Conservation (phyloP, 1,284 basidiomycete species). For the Xerocomus amazonicus region DNA sequence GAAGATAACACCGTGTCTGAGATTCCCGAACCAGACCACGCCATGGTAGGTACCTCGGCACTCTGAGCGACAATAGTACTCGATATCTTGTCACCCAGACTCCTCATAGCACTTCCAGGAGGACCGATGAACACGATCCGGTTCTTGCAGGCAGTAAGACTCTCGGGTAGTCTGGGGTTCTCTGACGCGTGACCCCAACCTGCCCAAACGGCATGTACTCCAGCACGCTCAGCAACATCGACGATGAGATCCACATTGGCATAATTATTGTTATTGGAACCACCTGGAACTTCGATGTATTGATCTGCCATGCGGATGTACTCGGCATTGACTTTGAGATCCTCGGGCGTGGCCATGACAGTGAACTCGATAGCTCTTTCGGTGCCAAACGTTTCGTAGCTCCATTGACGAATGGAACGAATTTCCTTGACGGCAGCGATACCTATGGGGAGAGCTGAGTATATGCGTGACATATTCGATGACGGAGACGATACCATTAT, state of each 20-base stretch:
- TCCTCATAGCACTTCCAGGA: constrained; percentile 98
- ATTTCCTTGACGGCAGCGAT: constrained; percentile 99
- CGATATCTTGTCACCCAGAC: constrained; percentile 99
- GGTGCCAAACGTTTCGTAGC: constrained; percentile 97
- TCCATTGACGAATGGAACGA: constrained; percentile 98
- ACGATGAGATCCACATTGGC: constrained; percentile 99
- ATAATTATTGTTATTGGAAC: constrained; percentile 99
- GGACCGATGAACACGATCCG: constrained; percentile 99
- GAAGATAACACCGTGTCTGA: constrained; percentile 84
- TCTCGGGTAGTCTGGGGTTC: constrained; percentile 97
- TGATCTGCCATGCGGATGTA: constrained; percentile 99
- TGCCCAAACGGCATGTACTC: constrained; percentile 99
- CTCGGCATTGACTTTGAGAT: constrained; percentile 98
- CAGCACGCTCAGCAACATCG: constrained; percentile 95
- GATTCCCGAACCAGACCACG: constrained; percentile 98
- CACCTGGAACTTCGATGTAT: constrained; percentile 98
- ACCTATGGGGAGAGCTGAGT: constrained; percentile 46
- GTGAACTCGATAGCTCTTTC: constrained; percentile 98
- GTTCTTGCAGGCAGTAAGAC: constrained; percentile 85
- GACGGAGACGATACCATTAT: constrained; percentile 66
- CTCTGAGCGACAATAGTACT: constrained; percentile 99
- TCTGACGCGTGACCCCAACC: constrained; percentile 99
- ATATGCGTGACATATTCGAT: constrained; percentile 16
- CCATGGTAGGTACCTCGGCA: constrained; percentile 97
- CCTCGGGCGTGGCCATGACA: constrained; percentile 99